Evolutionary conservation across 306 rosid genomes (phyloP).

Genomic region (Alnus glutinosa): DNA sequence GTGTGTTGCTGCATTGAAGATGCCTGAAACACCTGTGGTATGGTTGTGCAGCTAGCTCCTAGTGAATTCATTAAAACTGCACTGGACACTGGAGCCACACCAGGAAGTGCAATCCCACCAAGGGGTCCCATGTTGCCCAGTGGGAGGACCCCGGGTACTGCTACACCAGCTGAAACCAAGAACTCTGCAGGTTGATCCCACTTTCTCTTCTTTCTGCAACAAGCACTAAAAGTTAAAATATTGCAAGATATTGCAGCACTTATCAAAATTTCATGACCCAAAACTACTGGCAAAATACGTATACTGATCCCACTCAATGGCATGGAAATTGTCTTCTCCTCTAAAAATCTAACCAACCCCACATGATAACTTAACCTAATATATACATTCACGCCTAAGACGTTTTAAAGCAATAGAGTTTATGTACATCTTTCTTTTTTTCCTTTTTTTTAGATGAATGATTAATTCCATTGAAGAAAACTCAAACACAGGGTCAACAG

Average conservation of each 20-base stretch:
- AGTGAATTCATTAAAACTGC: conserved; percentile 40
- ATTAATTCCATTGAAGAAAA: too few species aligned
- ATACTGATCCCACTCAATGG: not conserved
- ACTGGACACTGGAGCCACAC: conserved; percentile 28
- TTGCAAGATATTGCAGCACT: not conserved
- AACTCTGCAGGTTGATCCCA: conserved; percentile 98
- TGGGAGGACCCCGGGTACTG: conserved; percentile 55
- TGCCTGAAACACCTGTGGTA: conserved; percentile 34
- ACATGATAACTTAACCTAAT: not conserved
- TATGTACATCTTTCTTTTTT: not conserved
- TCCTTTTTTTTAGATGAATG: too few species aligned
- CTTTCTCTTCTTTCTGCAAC: conserved; percentile 79
- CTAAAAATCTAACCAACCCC: not conserved
- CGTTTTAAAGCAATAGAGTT: not conserved
- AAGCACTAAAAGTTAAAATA: not conserved
- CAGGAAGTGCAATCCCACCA: conserved; percentile 44
- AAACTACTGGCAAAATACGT: not conserved
- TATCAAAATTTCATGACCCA: not conserved
- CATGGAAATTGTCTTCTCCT: not conserved
- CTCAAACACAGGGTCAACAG: too few species aligned
- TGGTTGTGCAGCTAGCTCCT: conserved; percentile 33
- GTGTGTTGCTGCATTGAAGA: conserved; percentile 50
- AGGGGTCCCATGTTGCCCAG: conserved; percentile 39
- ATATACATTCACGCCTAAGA: not conserved
- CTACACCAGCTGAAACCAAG: conserved; percentile 48